Base-by-base conservation (phyloP, 1,284 basidiomycete species). In the Cryptococcus sp. region DNA sequence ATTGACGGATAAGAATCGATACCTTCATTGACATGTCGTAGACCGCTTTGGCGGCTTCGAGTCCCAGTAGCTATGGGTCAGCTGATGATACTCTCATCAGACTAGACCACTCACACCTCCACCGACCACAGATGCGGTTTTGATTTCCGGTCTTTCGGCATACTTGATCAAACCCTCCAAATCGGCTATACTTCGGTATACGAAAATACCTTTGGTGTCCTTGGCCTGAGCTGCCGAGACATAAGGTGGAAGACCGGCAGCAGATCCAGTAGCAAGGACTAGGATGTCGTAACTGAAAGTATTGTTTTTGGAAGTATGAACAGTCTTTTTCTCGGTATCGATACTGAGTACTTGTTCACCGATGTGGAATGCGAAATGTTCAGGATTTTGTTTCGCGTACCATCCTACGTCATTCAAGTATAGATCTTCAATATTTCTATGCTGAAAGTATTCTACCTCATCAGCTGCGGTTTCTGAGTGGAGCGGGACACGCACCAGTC, bases 11-110 rank as follows among this genome's bases (percentile, higher is more conserved):
- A 36, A 85, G 72, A 59, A 85, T 83, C 16, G 63, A 62, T 4
- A 69, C 67, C n/a, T 67, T 51, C 49, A 72, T 70, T 7, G 52
- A 45, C 55, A 85, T 76, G 67, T 88, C 85, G 59, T 83, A 81
- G 4, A 84, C 78, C 0, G 85, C 86, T 62, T 87, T 86, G 13
- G 85, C 85, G 0, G 85, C 85, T 73, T 87, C 86, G 23, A 88
- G 77, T 14, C 85, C 86, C 14, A 87, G 78, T 1, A 88, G 71
- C 59, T 61, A 37, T 40, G 16, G 32, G 32, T 34, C 32, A 34
- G 32, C 9, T 16, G 10, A 14, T 9, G 32, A 23, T 46, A 16
- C 28, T 44, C 36, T 16, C 19, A n/a, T 7, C 16, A n/a, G 16
- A 1, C 7, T n/a, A 28, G 2, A 14, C 4, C 18, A 57, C 56